Percentiles rank a stretch among this genome's conserved stretches.
Evolutionary conservation across 441 rosid species (phyloP).

Genomic region (Corymbia citriodora): DNA sequence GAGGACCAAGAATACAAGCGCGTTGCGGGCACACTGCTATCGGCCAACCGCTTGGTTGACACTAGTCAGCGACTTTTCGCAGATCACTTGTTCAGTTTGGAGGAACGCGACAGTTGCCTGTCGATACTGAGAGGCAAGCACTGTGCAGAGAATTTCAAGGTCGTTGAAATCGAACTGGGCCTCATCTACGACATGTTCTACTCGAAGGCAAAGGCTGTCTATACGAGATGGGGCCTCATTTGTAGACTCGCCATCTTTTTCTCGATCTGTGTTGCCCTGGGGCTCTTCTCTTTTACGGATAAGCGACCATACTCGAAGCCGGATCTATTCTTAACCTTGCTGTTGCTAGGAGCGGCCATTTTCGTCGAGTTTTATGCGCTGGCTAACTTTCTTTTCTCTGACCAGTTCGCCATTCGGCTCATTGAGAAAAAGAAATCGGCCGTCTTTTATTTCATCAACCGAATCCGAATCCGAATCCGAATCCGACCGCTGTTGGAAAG

Average conservation of each 20-base stretch:
- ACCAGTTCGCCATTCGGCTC: neutral
- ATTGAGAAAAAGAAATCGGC: fast-evolving
- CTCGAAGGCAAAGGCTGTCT: neutral
- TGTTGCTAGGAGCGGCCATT: neutral
- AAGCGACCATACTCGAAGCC: neutral
- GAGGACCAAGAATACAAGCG: fast-evolving
- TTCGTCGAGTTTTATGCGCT: neutral
- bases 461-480: fast-evolving
- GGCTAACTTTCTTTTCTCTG: neutral
- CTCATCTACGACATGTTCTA: neutral
- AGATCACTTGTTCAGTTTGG: neutral
- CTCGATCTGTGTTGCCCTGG: neutral
- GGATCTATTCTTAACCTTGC: neutral
- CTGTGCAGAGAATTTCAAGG: neutral
- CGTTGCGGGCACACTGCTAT: fast-evolving
- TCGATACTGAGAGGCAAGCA: neutral
- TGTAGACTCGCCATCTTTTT: neutral
- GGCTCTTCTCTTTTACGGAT: fast-evolving
- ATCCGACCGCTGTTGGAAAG: no score
- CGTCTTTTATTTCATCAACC: neutral
- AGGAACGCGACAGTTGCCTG: neutral
- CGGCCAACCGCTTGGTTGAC: fast-evolving
- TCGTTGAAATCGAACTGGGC: neutral
- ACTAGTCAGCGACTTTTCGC: neutral
- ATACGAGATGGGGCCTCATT: fast-evolving